Evolutionary conservation across 331 rosid species (phyloP).

Genomic region (Rhamnella rubrinervis): DNA sequence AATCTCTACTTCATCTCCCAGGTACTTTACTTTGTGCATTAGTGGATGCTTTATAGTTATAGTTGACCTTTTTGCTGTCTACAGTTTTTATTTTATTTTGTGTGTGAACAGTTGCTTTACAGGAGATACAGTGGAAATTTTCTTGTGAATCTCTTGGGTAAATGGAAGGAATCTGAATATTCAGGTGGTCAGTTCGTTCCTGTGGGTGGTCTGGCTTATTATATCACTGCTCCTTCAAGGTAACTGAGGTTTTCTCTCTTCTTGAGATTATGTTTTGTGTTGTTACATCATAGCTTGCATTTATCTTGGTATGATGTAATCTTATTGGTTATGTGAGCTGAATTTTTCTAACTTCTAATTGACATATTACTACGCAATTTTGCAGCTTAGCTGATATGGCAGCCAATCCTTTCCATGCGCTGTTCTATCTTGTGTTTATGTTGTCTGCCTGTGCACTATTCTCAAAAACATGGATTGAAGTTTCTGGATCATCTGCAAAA

Average conservation of each 20-base stretch:
- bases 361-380: constrained; percentile 9
- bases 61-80: constrained; percentile 18
- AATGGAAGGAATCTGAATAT: constrained; percentile 95
- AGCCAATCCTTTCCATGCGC: constrained; percentile 93
- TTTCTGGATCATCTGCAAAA: constrained; percentile 92
- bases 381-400: constrained; percentile 99
- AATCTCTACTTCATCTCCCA: constrained; percentile 93
- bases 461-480: constrained; percentile 99
- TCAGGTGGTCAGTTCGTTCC: constrained; percentile 86
- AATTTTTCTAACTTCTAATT: neutral
- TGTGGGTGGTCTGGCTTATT: constrained; percentile 94
- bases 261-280: neutral
- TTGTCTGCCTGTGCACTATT: constrained; percentile 86
- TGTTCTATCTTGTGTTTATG: constrained; percentile 89
- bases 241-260: constrained; percentile 16
- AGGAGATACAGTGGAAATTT: constrained; percentile 89
- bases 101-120: constrained; percentile 66
- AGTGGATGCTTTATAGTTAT: neutral
- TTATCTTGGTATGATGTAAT: neutral
- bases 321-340: neutral
- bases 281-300: neutral
- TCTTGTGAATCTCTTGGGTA: constrained; percentile 86
- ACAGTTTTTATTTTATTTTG: constrained; percentile 7
- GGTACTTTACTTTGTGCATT: constrained; percentile 46
- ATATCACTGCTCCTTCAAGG: constrained; percentile 95